Base-by-base conservation (phyloP, 1,284 basidiomycete genomes). In the Malassezia yamatoensis region DNA sequence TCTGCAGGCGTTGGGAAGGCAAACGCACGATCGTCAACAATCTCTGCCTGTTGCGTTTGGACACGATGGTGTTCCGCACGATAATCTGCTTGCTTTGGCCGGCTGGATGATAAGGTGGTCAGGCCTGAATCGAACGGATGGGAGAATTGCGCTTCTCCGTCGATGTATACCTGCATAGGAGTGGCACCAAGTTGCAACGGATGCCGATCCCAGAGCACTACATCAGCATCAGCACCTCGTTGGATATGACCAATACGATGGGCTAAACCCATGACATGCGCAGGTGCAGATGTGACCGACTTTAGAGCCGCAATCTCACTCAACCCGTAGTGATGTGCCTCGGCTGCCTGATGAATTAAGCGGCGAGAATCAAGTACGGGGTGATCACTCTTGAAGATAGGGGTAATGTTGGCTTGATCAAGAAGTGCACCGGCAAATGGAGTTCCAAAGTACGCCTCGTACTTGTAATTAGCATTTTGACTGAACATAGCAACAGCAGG, bases 151-250 rank as follows among this genome's bases (percentile, higher is more conserved):
- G 76, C 62, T 37, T 79, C 78, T 20, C 80, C 80, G 76, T 81
- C 67, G 81, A 89, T 66, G 81, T 86, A 65, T 78, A 80, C 79
- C 59, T 80, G 78, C 24, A 76, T 74, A 1, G 80, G 80, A 1
- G 79, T 80, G 0, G 80, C 78, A n/a, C 79, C 79, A 11, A 75
- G 59, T 10, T 54, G 81, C 29, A 91, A 80, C 0, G 88, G 88
- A 75, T 89, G 88, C 20, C 82, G 84, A 64, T 90, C 87, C 88
- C 89, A 91, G 4, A 91, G 79, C 15, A 90, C 87, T n/a, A 91
- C 64, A 73, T 90, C 86, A 36, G 76, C 75, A 58, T 76, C 77
- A 59, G 76, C 78, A 15, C 87, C 86, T 66, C 79, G 70, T 53
- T 82, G 80, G 35, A 90, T 75, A 64, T 79, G 84, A 1, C 90